phyloP scores from a whole-genome alignment of 345 rosid species.

The Heritiera littoralis region DNA sequence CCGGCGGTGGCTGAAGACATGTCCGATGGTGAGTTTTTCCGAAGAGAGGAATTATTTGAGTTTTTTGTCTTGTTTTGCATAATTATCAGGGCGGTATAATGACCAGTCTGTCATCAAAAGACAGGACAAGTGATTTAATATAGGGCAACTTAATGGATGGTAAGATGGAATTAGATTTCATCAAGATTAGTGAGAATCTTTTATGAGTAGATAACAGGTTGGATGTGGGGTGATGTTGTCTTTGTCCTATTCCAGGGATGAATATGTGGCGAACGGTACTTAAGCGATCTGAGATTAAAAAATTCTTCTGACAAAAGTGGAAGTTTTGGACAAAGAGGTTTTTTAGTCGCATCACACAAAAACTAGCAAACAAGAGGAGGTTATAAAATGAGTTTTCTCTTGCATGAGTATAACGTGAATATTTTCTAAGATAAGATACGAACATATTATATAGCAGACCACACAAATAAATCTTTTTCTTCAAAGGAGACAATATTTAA shows the following conservation, averaged over 20 bases:
- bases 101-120: neutral
- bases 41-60: neutral
- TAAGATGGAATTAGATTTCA: neutral
- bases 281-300: neutral
- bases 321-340: neutral
- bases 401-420: neutral
- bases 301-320: neutral
- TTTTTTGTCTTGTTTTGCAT: neutral
- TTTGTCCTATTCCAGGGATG: neutral
- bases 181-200: constrained; percentile 3
- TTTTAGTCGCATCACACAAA: neutral
- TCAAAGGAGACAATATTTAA: neutral
- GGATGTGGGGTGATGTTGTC: neutral
- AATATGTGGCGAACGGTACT: neutral
- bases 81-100: neutral
- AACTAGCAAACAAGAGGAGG: neutral
- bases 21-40: neutral
- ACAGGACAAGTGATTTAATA: neutral
- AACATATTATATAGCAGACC: neutral
- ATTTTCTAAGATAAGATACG: neutral
- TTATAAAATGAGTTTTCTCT: neutral
- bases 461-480: neutral
- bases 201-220: neutral
- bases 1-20: constrained; percentile 20
- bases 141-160: neutral